Evolutionary conservation across 2,329 filamentous ascomycete genomes (phyloP).

Genomic region (Podosphaera fusca): DNA sequence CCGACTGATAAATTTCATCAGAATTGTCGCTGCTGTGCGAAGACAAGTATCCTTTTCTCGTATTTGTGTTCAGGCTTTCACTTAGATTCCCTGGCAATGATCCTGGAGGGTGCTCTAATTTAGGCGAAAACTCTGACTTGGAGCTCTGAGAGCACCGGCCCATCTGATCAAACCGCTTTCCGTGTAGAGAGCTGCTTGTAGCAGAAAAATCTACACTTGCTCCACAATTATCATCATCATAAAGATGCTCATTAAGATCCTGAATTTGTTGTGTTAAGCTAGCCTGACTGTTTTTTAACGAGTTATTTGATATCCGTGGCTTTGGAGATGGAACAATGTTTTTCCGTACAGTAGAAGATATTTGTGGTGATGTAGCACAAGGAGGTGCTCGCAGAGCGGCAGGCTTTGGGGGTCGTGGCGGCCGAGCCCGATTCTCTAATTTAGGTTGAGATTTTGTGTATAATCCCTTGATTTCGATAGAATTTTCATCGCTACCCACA

Average conservation of each 20-base stretch:
- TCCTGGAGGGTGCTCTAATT: constrained; percentile 6
- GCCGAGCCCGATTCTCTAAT: constrained; percentile 17
- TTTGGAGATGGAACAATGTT: constrained; percentile 14
- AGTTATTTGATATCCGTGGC: constrained; percentile 7
- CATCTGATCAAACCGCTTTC: constrained; percentile 14
- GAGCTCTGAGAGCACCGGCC: constrained; percentile 4
- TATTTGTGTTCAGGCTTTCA: background rate
- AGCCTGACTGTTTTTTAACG: constrained; percentile 2
- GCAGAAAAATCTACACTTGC: constrained; percentile 13
- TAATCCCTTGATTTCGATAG: constrained; percentile 17
- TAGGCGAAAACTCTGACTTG: constrained; percentile 1
- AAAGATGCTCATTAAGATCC: constrained; percentile 6
- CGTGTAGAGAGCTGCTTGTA: constrained; percentile 15
- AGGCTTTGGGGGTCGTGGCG: constrained; percentile 35
- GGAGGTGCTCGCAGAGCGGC: constrained; percentile 25
- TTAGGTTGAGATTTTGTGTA: constrained; percentile 5
- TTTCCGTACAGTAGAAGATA: constrained; percentile 15
- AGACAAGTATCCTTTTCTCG: constrained; percentile 8
- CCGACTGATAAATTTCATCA: constrained; percentile 10
- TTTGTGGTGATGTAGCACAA: constrained; percentile 14
- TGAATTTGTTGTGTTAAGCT: constrained; percentile 13
- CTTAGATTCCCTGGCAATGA: constrained; percentile 8
- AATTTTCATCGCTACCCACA: constrained; percentile 28
- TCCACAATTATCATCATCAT: constrained; percentile 12
- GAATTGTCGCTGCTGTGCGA: constrained; percentile 10